Conservation (phyloP, 2,329 filamentous ascomycete species). For the Gliomastix tumulicola region DNA sequence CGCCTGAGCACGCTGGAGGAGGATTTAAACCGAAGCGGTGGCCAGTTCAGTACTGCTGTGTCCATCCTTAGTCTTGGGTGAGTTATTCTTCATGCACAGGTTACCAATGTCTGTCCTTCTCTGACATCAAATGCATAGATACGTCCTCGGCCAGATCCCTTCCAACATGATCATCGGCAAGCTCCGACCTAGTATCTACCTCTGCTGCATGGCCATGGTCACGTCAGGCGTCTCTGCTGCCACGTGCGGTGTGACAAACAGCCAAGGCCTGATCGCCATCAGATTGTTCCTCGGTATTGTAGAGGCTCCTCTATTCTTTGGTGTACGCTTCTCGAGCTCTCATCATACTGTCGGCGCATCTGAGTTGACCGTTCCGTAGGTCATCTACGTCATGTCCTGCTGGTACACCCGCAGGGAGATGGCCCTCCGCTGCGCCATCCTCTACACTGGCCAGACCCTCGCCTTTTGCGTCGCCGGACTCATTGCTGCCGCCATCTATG, state of each 20-base stretch:
- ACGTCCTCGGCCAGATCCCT: conserved; percentile 24
- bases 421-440: conserved; percentile 12
- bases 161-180: conserved; percentile 32
- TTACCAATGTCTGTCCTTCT: too few species aligned
- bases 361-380: too few species aligned
- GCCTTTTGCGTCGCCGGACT: conserved; percentile 13
- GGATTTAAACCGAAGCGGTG: conserved; percentile 8
- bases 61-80: too few species aligned
- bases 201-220: conserved; percentile 9
- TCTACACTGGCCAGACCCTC: conserved; percentile 14
- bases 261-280: conserved; percentile 22
- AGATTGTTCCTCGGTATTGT: conserved; percentile 45
- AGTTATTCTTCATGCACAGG: too few species aligned
- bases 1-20: conserved; percentile 10
- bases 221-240: conserved; percentile 11
- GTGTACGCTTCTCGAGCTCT: too few species aligned
- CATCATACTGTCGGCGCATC: too few species aligned
- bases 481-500: conserved; percentile 13
- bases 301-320: too few species aligned
- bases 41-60: conserved; percentile 10
- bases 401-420: conserved; percentile 17
- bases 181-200: conserved; percentile 28
- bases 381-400: conserved; percentile 11
- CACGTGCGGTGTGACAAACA: conserved; percentile 37
- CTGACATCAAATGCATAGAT: too few species aligned